Evolutionary conservation across 1,284 basidiomycete species (phyloP), one percentile per base, ranked within the genome.

Genomic region (Agroathelia rolfsii): DNA sequence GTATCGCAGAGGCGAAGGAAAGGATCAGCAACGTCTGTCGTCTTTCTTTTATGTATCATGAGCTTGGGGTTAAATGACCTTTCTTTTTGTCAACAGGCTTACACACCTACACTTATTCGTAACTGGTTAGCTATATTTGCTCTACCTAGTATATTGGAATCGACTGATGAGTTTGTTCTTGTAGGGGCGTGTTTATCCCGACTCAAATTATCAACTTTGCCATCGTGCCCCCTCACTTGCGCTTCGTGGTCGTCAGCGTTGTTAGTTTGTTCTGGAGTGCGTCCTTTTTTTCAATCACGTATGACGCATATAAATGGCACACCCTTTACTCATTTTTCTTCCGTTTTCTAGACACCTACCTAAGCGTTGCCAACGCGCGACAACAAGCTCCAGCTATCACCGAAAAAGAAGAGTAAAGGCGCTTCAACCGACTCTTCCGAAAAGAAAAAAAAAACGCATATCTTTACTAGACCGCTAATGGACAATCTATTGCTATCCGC

Each of bases 231-330:
- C 70, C 69, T 3, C 86, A 89, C 46, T 62, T 88, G 35, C 74
- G 86, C n/a, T 76, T 90, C 39, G 64, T 81, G 6, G 64, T 81
- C 13, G 70, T 88, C 17, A 74, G 86, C 48, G 68, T 80, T 10
- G 84, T 92, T 34, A 81, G 78, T 38, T 63, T 92, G 34, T 84
- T 87, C 59, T 90, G 86, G 88, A 90, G 81, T 85, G 47, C 32
- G 76, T 70, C n/a, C 2, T 8, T 26, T 22, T 21, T 33, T 35
- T 32, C 19, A 29, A 20, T 24, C 44, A 42, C 46, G 30, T 51
- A 39, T 39, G 41, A 45, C n/a, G n/a, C n/a, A n/a, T n/a, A n/a
- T n/a, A n/a, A n/a, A n/a, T n/a, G n/a, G n/a, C n/a, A n/a, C 2
- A 45, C 32, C 12, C 29, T 18, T 32, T 28, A 36, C 15, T 42